A percentile compares a stretch with the other conserved stretches of the same genome.
These are phyloP conservation scores for Suhomyces wounanorum DNA, from an alignment of 1,139 yeast genomes.

Conservation along the genomic window DNA sequence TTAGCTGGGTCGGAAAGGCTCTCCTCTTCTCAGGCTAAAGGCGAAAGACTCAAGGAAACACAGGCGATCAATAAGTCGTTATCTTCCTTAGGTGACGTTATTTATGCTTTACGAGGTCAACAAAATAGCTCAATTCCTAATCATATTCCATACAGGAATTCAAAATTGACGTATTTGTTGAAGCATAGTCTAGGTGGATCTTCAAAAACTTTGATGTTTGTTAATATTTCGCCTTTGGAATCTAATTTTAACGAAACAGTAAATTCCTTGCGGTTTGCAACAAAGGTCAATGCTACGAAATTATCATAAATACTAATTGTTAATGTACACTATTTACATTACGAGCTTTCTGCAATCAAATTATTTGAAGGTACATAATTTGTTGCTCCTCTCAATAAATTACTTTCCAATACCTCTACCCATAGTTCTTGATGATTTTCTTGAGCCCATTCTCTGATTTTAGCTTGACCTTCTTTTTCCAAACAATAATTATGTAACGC, in stretches of 20 bases:
- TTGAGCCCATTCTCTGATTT: slow-evolving; percentile 57
- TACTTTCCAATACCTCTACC: slow-evolving; percentile 42
- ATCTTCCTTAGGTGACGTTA: slow-evolving; percentile 90
- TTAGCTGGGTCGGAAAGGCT: slow-evolving; percentile 90
- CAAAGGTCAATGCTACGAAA: slow-evolving; percentile 68
- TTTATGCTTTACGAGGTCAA: slow-evolving; percentile 61
- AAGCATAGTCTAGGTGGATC: slow-evolving; percentile 84
- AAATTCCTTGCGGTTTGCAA: slow-evolving; percentile 86
- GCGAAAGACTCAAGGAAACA: slow-evolving; percentile 83
- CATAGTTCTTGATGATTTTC: slow-evolving; percentile 47
- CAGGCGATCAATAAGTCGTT: slow-evolving; percentile 88
- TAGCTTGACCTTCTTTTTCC: slow-evolving; percentile 46
- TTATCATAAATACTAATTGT: slow-evolving; percentile 5
- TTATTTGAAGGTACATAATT: slow-evolving; percentile 32
- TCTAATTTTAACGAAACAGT: slow-evolving; percentile 73
- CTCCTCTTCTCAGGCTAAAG: slow-evolving; percentile 72
- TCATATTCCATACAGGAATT: slow-evolving; percentile 58
- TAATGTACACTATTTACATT: slow-evolving; percentile 12
- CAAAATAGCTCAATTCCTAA: slow-evolving; percentile 47
- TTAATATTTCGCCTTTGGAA: slow-evolving; percentile 73
- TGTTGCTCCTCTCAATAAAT: slow-evolving; percentile 40
- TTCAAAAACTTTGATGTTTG: slow-evolving; percentile 93
- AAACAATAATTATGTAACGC: slow-evolving; percentile 65
- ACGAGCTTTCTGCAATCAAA: slow-evolving; percentile 16
- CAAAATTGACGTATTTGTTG: slow-evolving; percentile 73